Percentiles rank a stretch among this genome's conserved stretches.
These are phyloP conservation scores for Mycotypha africana DNA, from an alignment of 371 early-diverging fungal genomes.

Conservation along the genomic window DNA sequence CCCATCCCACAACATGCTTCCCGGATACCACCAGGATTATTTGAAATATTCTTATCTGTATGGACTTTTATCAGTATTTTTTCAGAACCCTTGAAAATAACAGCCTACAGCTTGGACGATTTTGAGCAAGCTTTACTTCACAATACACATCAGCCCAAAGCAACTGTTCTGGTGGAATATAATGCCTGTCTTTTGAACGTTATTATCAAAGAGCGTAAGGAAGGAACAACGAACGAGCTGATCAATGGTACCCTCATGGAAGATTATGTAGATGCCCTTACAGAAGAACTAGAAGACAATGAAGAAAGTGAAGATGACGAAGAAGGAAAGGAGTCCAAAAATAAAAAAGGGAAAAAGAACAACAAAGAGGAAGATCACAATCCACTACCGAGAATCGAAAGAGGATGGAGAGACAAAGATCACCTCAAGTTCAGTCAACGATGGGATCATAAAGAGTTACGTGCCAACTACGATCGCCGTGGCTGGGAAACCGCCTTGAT, in stretches of 20 bases:
- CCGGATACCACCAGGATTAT: slow-evolving; percentile 19
- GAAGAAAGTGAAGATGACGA: neutral
- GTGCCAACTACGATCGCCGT: slow-evolving; percentile 25
- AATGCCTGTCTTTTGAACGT: slow-evolving; percentile 33
- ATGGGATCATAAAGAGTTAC: slow-evolving; percentile 40
- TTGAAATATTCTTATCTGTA: slow-evolving; percentile 27
- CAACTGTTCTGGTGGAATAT: slow-evolving; percentile 28
- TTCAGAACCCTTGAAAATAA: slow-evolving; percentile 31
- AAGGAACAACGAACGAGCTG: slow-evolving; percentile 28
- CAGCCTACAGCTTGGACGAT: slow-evolving; percentile 38
- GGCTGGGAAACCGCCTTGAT: slow-evolving; percentile 42
- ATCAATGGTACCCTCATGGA: slow-evolving; percentile 29
- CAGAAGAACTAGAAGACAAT: slow-evolving; percentile 3
- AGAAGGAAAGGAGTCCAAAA: slow-evolving; percentile 5
- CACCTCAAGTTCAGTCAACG: slow-evolving; percentile 22
- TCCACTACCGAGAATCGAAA: slow-evolving; percentile 17
- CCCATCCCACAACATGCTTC: slow-evolving; percentile 27
- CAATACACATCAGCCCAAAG: slow-evolving; percentile 18
- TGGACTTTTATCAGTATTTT: slow-evolving; percentile 42
- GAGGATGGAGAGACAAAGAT: slow-evolving; percentile 37
- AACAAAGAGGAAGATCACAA: slow-evolving; percentile 4
- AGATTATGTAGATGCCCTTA: slow-evolving; percentile 22
- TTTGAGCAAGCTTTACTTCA: slow-evolving; percentile 35
- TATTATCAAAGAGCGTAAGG: slow-evolving; percentile 40
- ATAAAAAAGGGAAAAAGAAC: neutral